Evolutionary conservation across 495 filamentous ascomycete species (phyloP).

Genomic region (Daldinia caldariorum): DNA sequence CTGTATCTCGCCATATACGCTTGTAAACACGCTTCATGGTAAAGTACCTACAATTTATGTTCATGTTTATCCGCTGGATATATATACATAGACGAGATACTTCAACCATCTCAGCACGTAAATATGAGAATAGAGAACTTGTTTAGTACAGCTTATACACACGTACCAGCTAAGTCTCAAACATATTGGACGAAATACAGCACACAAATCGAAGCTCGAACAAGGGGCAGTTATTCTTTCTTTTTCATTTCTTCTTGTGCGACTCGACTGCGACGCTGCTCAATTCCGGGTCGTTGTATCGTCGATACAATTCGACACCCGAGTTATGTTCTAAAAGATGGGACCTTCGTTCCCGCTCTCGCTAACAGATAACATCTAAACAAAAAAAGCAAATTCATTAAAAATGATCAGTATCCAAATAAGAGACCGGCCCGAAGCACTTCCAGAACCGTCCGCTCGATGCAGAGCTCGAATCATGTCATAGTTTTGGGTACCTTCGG

Average conservation of each 20-base stretch:
- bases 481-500: neutral
- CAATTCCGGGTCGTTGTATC: neutral
- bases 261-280: neutral
- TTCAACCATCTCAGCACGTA: neutral
- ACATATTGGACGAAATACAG: neutral
- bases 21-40: neutral
- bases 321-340: constrained; percentile 8
- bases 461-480: constrained; percentile 26
- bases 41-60: neutral
- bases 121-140: neutral
- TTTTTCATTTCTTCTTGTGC: neutral
- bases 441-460: constrained; percentile 41
- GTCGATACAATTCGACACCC: constrained; percentile 6
- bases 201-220: neutral
- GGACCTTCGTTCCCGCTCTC: constrained; percentile 8
- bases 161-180: neutral
- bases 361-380: constrained; percentile 9
- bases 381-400: constrained; percentile 33
- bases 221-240: neutral
- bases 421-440: constrained; percentile 38
- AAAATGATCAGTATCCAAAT: constrained; percentile 35
- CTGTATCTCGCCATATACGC: too few relatives aligned
- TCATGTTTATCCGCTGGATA: neutral
- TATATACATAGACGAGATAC: neutral
- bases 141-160: neutral